Conservation (phyloP, 192 early-diverging fungal genomes). For the Rhizoclosmatium globosum region DNA sequence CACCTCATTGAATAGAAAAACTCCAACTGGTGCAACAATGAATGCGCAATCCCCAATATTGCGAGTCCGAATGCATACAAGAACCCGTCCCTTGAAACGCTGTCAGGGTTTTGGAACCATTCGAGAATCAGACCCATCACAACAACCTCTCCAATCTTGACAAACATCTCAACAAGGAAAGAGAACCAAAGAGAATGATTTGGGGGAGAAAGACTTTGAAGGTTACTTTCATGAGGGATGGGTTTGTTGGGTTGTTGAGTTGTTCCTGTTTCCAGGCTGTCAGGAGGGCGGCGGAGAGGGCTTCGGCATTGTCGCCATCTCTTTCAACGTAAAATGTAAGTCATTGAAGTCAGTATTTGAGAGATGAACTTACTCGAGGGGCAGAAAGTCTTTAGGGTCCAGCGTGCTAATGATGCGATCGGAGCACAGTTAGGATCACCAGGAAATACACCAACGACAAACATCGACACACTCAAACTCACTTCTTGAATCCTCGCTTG, state of each 20-base stretch:
- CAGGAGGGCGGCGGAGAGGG: slow-evolving; percentile 40
- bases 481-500: slow-evolving; percentile 34
- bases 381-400: slow-evolving; percentile 38
- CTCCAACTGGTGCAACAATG: slow-evolving; percentile 46
- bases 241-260: background rate
- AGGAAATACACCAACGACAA: too few relatives aligned
- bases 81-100: slow-evolving; percentile 34
- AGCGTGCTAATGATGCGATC: slow-evolving; percentile 29
- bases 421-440: background rate
- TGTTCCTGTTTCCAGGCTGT: slow-evolving; percentile 44
- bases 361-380: slow-evolving; percentile 37
- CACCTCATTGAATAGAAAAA: slow-evolving; percentile 46
- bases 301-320: slow-evolving; percentile 40
- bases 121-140: slow-evolving; percentile 49
- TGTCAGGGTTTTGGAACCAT: slow-evolving; percentile 55
- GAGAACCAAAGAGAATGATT: slow-evolving; percentile 36
- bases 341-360: background rate
- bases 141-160: slow-evolving; percentile 50
- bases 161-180: slow-evolving; percentile 45
- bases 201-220: slow-evolving; percentile 44
- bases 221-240: slow-evolving; percentile 40
- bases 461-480: background rate
- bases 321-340: background rate
- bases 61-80: slow-evolving; percentile 40
- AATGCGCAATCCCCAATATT: slow-evolving; percentile 33